phyloP scores from a whole-genome alignment of 352 stramenopile species.

The Phytopythium mirpurense region DNA sequence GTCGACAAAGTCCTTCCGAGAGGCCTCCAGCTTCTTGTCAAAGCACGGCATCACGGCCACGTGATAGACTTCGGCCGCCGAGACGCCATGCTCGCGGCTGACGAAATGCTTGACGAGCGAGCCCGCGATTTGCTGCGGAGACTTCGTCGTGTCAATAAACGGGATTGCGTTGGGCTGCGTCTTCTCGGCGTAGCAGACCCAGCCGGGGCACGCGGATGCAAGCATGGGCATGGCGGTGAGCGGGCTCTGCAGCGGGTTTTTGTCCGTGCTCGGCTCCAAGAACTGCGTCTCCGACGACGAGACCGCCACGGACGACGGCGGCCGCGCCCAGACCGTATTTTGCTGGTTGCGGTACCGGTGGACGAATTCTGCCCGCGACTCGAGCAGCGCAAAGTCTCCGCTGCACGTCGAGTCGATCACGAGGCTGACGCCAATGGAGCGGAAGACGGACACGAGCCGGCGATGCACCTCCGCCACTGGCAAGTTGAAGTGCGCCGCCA shows the following conservation, averaged over 20 bases:
- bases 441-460: slow-evolving; percentile 77
- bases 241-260: slow-evolving; percentile 58
- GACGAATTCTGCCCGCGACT: slow-evolving; percentile 90
- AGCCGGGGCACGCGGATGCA: slow-evolving; percentile 94
- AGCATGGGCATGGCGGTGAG: slow-evolving; percentile 88
- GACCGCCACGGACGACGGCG: slow-evolving; percentile 64
- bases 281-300: slow-evolving; percentile 69
- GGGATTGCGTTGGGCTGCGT: slow-evolving; percentile 92
- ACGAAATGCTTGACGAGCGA: slow-evolving; percentile 79
- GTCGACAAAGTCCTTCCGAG: slow-evolving; percentile 86
- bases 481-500: slow-evolving; percentile 79
- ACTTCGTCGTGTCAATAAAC: slow-evolving; percentile 94
- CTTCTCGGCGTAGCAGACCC: slow-evolving; percentile 98
- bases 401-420: slow-evolving; percentile 90
- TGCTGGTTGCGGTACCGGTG: slow-evolving; percentile 77
- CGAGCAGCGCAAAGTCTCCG: slow-evolving; percentile 91
- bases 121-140: slow-evolving; percentile 92
- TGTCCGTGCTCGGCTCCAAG: slow-evolving; percentile 40
- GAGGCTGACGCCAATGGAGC: slow-evolving; percentile 79
- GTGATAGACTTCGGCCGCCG: slow-evolving; percentile 85
- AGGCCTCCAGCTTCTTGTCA: slow-evolving; percentile 98
- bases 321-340: slow-evolving; percentile 54
- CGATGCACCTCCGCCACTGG: slow-evolving; percentile 57
- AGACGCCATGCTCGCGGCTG: slow-evolving; percentile 45
- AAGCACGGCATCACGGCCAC: slow-evolving; percentile 98